Evolutionary conservation across 331 rosid species (phyloP), one percentile per base, ranked within the genome.

Genomic region (Phaseolus coccineus): DNA sequence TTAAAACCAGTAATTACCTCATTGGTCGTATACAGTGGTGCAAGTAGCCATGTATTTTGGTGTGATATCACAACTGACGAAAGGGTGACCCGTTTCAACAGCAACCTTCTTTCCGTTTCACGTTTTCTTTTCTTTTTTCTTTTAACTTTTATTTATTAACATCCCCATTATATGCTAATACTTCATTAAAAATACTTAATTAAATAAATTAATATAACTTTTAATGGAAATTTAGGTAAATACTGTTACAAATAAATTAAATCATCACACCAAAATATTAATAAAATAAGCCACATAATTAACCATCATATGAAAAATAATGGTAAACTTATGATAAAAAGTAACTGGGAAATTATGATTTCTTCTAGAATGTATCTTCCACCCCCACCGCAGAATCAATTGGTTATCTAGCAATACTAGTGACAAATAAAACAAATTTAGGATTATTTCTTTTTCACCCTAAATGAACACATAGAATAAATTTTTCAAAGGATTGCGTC

Each of bases 1-100:
- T 25, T 56, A 16, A 3, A 24, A 56, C 33, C 33, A 24, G 63
- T 56, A 24, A 56, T 56, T 56, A 27, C 15, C 6, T 37, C 5
- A 37, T 57, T 30, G 13, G 24, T 61, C 30, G 67, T 12, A 13
- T 13, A 44, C 15, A 2, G 5, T 27, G 4, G 3, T 11, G 3
- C 8, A 11, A 30, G 10, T 30, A 31, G 25, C 11, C 1, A 30
- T 31, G 4, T 33, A 13, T 37, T n/a, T 9, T 27, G 15, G 12
- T 66, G 52, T 66, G 71, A 66, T 66, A 66, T 64, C 70, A 64
- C 50, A 66, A 14, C 51, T 66, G 71, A 66, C 71, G 51, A 40
- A 40, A 66, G 31, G 71, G 71, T 66, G 73, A 69, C 33, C 56
- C 56, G 73, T 69, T 69, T 44, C 15, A 44, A 69, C 56, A 46